A percentile compares a stretch with the other conserved stretches of the same genome.
phyloP scores from a whole-genome alignment of 202 grass and related monocot genomes.

The Sporobolus alterniflorus region DNA sequence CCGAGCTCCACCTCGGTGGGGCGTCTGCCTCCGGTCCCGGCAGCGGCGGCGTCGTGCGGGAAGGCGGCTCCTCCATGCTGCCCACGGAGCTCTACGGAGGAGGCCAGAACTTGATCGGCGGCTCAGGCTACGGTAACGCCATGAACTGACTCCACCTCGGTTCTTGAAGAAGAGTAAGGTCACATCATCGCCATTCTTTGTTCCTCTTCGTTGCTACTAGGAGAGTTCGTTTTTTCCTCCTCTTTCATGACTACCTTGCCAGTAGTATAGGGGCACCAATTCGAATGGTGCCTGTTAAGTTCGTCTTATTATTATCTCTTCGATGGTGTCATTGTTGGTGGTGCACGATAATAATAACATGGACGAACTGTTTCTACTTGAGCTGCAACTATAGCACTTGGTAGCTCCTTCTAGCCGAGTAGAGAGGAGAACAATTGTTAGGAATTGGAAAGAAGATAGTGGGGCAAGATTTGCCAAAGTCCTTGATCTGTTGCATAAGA shows the following conservation, averaged over 20 bases:
- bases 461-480: constrained; percentile 26
- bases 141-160: too few relatives aligned
- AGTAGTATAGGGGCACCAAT: constrained; percentile 23
- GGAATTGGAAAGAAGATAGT: constrained; percentile 35
- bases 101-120: constrained; percentile 64
- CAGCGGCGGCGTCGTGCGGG: constrained; percentile 20
- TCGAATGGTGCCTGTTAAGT: constrained; percentile 38
- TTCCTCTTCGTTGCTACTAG: constrained; percentile 12
- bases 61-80: constrained; percentile 33
- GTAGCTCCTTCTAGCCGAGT: neutral
- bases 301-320: neutral
- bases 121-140: constrained; percentile 67
- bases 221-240: neutral
- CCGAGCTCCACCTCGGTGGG: constrained; percentile 88
- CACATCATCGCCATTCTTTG: constrained; percentile 46
- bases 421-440: constrained; percentile 39
- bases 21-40: constrained; percentile 19
- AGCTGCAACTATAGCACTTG: neutral
- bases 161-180: constrained; percentile 37
- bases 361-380: constrained; percentile 34
- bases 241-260: neutral
- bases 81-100: constrained; percentile 61
- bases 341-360: constrained; percentile 48
- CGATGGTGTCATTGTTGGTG: constrained; percentile 21
- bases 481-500: constrained; percentile 29